phyloP scores from a whole-genome alignment of 768 basidiomycete genomes.

The Postia placenta region DNA sequence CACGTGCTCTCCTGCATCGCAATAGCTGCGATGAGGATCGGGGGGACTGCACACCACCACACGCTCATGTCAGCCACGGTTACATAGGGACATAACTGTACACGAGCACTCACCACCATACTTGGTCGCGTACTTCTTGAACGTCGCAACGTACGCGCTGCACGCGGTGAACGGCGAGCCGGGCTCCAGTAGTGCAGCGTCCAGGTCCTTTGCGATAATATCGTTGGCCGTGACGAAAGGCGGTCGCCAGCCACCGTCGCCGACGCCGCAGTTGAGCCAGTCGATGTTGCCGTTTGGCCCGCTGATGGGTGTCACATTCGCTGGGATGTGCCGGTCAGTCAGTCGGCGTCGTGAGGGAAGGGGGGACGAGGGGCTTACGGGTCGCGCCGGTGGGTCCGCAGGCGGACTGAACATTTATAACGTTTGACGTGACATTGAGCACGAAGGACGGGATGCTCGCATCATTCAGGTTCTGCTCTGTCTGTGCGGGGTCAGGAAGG shows the following conservation, averaged over 20 bases:
- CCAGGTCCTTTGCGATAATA: constrained; percentile 41
- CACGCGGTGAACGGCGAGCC: constrained; percentile 59
- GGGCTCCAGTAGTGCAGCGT: constrained; percentile 39
- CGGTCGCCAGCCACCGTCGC: constrained; percentile 62
- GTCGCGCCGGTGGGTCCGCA: constrained; percentile 7
- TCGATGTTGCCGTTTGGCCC: constrained; percentile 71
- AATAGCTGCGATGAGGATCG: constrained; percentile 78
- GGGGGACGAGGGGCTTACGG: constrained; percentile 15
- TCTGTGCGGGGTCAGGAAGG: too few relatives aligned
- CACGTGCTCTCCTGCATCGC: constrained; percentile 87
- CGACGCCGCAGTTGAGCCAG: constrained; percentile 77
- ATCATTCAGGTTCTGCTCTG: background rate
- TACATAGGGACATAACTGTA: background rate
- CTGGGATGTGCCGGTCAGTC: constrained; percentile 25
- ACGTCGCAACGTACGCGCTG: constrained; percentile 39
- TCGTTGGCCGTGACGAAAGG: constrained; percentile 51
- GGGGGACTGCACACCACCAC: constrained; percentile 37
- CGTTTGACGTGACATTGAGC: background rate
- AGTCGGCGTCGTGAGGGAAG: constrained; percentile 43
- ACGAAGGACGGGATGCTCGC: too few relatives aligned
- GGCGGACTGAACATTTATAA: constrained; percentile 3
- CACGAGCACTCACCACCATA: constrained; percentile 25
- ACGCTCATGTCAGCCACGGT: background rate
- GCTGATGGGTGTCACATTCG: constrained; percentile 36
- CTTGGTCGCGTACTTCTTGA: constrained; percentile 51